A percentile compares a stretch with the other conserved stretches of the same genome.
Evolutionary conservation across 2,329 filamentous ascomycete genomes (phyloP).

Genomic region (Alternaria brassicicola): DNA sequence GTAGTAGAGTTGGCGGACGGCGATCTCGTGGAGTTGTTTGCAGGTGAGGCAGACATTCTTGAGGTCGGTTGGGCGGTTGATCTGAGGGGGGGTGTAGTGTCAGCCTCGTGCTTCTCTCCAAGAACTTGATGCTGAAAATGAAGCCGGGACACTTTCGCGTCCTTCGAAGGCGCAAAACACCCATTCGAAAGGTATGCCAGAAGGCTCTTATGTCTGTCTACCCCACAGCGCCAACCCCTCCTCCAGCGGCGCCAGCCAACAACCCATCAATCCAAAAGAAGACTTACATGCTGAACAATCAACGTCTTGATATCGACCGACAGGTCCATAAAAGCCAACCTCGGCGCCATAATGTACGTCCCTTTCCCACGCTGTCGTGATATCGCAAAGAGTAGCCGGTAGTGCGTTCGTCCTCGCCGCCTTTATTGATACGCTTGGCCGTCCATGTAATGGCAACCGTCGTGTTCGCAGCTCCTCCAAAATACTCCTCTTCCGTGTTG

Average conservation of each 20-base stretch:
- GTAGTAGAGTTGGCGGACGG: conserved; percentile 54
- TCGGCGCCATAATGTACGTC: conserved; percentile 31
- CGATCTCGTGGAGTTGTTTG: conserved; percentile 55
- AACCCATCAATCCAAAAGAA: conserved; percentile 3
- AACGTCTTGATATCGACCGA: conserved; percentile 50
- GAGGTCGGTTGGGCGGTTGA: conserved; percentile 56
- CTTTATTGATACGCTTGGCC: neutral
- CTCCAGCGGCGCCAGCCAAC: neutral
- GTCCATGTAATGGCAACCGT: neutral
- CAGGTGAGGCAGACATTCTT: conserved; percentile 55
- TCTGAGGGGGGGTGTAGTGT: conserved; percentile 27
- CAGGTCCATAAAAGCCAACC: conserved; percentile 42
- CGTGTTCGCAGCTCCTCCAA: neutral
- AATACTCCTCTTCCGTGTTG: neutral
- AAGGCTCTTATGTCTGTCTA: too few relatives aligned
- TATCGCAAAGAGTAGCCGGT: neutral
- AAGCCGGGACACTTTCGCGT: neutral
- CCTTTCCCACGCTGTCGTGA: neutral
- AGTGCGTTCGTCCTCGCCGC: neutral
- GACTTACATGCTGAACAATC: conserved; percentile 47
- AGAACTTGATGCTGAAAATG: neutral
- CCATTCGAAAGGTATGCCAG: neutral
- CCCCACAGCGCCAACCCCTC: neutral
- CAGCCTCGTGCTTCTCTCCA: neutral
- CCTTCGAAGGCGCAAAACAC: neutral